phyloP scores from a whole-genome alignment of 495 filamentous ascomycete genomes.

The Cudoniella acicularis region DNA sequence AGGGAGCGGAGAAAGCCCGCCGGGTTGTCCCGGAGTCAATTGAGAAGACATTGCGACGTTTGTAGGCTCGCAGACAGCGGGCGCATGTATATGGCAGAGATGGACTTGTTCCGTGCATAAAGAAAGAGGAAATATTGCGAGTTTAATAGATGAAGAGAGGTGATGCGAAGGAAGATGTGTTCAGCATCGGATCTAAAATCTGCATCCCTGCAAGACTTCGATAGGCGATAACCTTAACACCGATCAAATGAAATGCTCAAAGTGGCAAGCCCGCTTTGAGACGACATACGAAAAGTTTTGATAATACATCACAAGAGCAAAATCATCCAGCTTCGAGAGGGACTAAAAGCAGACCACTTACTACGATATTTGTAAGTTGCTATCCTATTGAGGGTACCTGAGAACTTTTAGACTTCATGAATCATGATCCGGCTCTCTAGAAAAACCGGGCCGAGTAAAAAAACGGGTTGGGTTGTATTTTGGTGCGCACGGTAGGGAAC shows the following conservation, averaged over 20 bases:
- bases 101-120: constrained; percentile 19
- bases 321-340: no score
- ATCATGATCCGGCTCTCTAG: no score
- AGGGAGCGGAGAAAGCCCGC: constrained; percentile 10
- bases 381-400: no score
- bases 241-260: not conserved
- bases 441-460: no score
- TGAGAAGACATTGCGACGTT: constrained; percentile 7
- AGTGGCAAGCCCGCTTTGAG: no score
- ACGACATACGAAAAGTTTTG: no score
- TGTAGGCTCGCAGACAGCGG: constrained; percentile 20
- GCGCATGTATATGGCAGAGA: constrained; percentile 15
- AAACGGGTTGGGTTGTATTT: no score
- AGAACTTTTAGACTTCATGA: no score
- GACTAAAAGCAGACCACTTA: no score
- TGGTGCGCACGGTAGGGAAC: no score
- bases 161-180: not conserved
- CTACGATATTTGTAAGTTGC: no score
- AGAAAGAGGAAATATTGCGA: constrained; percentile 2
- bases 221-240: constrained; percentile 1
- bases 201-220: not conserved
- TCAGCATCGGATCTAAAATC: not conserved
- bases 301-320: no score
- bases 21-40: not conserved
- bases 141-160: not conserved